Evolutionary conservation across 2,329 filamentous ascomycete species (phyloP), one percentile per base, ranked within the genome.

Genomic region (Ascochyta pisi): DNA sequence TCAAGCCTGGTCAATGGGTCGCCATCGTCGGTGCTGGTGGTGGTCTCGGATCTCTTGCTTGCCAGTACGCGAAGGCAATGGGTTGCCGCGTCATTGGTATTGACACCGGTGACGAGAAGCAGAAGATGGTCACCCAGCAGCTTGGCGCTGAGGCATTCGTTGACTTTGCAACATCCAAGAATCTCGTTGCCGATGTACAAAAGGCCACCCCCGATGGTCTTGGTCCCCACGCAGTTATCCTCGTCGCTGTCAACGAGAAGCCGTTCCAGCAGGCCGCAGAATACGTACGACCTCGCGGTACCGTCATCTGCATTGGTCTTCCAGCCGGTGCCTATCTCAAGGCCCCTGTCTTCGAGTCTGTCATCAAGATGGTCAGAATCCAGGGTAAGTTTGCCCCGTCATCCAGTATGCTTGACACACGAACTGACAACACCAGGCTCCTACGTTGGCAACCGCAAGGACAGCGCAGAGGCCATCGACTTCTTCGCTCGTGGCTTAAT

Each of bases 201-300:
- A 87, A 86, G 42, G 88, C 88, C 26, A 96, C 91, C 1, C 79
- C 85, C 26, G 92, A 94, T 67, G 91, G 91, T 19, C 84, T 91
- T 15, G 94, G 94, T 48, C 92, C 93, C 5, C 90, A 96, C 69
- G 93, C 92, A 35, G 92, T 94, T 59, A 82, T 97, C 64, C 83
- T 97, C 40, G 86, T 97, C 58, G 93, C 94, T 59, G 92, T 91
- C 48, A 85, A 83, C 67, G 93, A 97, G 84, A 91, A 89, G 82
- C 94, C 94, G 50, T 97, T 97, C 87, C 92, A 96, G 81, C 93
- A 97, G 81, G 94, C 94, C 38, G 87, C 91, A 43, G 88, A 84
- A 77, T 96, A 97, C 78, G 89, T 96, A 60, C 90, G 94, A 57
- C 85, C 91, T 52, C 86, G 87, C 58, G 94, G 94, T 57, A 84